Conservation (phyloP, 345 rosid genomes). For the Raphanus sativus region DNA sequence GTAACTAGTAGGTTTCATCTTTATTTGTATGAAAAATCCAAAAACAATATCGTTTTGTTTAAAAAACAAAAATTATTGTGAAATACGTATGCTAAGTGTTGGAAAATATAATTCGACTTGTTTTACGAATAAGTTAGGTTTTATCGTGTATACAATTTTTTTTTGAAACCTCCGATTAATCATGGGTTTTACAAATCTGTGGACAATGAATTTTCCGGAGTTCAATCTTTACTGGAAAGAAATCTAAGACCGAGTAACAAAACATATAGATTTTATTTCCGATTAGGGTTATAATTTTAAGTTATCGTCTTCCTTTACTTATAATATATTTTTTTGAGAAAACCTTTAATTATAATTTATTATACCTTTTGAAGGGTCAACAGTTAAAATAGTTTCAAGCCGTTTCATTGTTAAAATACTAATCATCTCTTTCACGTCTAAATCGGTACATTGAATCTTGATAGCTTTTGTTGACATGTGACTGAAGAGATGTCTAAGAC, state of each 20-base stretch:
- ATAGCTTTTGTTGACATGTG: slow-evolving; percentile 30
- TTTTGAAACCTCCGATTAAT: not conserved
- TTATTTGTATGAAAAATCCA: not conserved
- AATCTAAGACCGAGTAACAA: not conserved
- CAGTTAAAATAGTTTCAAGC: not conserved
- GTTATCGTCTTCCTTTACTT: not conserved
- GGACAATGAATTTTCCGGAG: not conserved
- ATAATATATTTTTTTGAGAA: no score
- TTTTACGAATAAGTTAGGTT: not conserved
- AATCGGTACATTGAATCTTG: slow-evolving; percentile 28
- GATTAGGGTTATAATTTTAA: not conserved
- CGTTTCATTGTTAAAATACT: slow-evolving; percentile 10
- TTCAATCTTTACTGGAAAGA: not conserved
- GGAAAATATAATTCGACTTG: not conserved
- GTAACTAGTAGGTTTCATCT: not conserved
- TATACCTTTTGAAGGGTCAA: not conserved
- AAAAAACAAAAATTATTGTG: not conserved
- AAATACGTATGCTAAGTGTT: not conserved
- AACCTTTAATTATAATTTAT: not conserved
- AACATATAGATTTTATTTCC: not conserved
- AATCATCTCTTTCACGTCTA: slow-evolving; percentile 24
- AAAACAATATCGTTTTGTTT: not conserved
- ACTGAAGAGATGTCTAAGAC: slow-evolving; percentile 37
- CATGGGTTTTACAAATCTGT: not conserved
- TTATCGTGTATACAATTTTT: not conserved